Percentiles rank a stretch among this genome's conserved stretches.
Conservation (phyloP, 148 eudicot species). For the Cornus kousa region DNA sequence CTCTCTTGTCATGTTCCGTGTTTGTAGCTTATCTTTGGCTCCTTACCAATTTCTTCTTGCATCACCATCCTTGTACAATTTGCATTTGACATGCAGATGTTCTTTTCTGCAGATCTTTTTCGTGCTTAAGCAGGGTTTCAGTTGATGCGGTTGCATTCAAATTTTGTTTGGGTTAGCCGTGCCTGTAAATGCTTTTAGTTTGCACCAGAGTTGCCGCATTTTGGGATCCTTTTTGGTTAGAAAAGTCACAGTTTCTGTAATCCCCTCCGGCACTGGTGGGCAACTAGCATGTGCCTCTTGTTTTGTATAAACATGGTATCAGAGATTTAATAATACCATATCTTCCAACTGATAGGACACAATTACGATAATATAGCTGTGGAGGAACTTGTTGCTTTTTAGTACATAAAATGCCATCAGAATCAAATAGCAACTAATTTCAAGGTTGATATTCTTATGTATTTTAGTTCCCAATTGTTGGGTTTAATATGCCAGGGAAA, state of each 20-base stretch:
- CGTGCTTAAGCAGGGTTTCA: background rate
- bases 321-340: background rate
- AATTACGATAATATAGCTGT: no score
- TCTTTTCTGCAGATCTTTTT: background rate
- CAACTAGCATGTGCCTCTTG: background rate
- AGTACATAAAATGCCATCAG: no score
- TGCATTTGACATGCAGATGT: background rate
- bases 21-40: background rate
- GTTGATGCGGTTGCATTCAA: background rate
- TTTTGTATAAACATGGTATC: background rate
- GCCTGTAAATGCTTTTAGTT: background rate
- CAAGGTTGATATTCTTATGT: no score
- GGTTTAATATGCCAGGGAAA: no score
- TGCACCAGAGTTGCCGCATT: background rate
- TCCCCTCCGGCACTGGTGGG: background rate
- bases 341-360: background rate
- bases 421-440: no score
- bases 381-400: no score
- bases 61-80: background rate
- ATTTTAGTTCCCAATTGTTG: no score
- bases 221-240: background rate
- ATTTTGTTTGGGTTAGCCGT: background rate
- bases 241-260: background rate
- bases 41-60: background rate
- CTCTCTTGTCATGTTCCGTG: background rate